These are phyloP conservation scores for Colletotrichum sp. DNA, from an alignment of 2,329 filamentous ascomycete genomes.

Conservation along the genomic window DNA sequence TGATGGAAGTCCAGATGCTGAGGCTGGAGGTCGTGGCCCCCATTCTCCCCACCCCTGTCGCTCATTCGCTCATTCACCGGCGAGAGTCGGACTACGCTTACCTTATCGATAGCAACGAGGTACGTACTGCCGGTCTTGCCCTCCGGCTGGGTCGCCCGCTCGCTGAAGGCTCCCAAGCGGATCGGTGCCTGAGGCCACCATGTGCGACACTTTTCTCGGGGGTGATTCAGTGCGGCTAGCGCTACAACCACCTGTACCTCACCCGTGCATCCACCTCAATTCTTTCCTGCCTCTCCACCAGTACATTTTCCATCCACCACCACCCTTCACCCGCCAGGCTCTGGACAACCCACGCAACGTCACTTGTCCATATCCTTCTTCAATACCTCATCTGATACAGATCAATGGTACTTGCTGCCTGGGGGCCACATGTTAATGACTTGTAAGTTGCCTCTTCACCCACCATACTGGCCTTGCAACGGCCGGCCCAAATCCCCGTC, in stretches of 20 bases:
- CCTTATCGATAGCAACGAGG: background rate
- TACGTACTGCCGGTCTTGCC: background rate
- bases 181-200: slow-evolving; percentile 7
- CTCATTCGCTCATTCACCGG: background rate
- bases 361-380: slow-evolving; percentile 6
- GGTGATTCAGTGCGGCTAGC: slow-evolving; percentile 22
- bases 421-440: slow-evolving; percentile 51
- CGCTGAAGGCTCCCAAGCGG: background rate
- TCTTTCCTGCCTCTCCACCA: slow-evolving; percentile 43
- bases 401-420: slow-evolving; percentile 34
- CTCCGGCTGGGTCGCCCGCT: background rate
- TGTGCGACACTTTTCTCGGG: background rate
- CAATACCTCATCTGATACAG: slow-evolving; percentile 5
- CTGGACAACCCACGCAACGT: slow-evolving; percentile 18
- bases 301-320: slow-evolving; percentile 26
- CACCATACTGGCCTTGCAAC: slow-evolving; percentile 30
- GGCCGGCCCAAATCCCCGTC: slow-evolving; percentile 36
- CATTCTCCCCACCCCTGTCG: background rate
- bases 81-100: background rate
- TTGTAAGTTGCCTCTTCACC: slow-evolving; percentile 48
- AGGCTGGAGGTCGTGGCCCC: background rate
- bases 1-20: background rate
- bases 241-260: slow-evolving; percentile 22
- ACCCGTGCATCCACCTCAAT: slow-evolving; percentile 33
- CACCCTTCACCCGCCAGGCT: slow-evolving; percentile 18